These are phyloP conservation scores for Pythium phragmiticola DNA, from an alignment of 352 stramenopile genomes.

Conservation along the genomic window DNA sequence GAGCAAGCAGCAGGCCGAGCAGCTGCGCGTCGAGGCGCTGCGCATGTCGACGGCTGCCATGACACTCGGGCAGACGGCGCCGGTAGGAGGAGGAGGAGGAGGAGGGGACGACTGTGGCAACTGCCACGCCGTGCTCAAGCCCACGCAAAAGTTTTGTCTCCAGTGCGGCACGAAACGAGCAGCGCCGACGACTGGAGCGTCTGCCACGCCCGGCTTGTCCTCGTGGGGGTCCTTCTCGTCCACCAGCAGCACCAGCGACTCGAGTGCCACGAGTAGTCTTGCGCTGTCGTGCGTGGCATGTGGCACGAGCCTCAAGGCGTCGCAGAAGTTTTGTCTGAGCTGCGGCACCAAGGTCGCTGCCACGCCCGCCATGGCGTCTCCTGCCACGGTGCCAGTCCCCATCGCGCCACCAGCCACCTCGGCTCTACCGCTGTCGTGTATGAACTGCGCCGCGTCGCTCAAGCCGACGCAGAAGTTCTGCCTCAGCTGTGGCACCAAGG, in stretches of 20 bases:
- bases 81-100: conserved; percentile 9
- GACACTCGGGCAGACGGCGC: conserved; percentile 9
- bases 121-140: conserved; percentile 51
- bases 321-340: conserved; percentile 78
- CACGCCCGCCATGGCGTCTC: neutral
- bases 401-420: conserved; percentile 11
- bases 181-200: conserved; percentile 6
- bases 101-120: conserved; percentile 18
- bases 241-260: conserved; percentile 21
- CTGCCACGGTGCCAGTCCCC: too few relatives aligned
- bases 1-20: conserved; percentile 60
- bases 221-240: conserved; percentile 6
- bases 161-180: conserved; percentile 53
- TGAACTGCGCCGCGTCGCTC: conserved; percentile 45
- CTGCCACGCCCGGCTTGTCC: conserved; percentile 11
- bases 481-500: conserved; percentile 72
- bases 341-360: conserved; percentile 63
- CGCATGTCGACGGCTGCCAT: conserved; percentile 36
- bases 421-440: conserved; percentile 28
- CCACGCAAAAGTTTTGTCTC: conserved; percentile 79
- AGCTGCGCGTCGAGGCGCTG: conserved; percentile 52
- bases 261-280: conserved; percentile 16
- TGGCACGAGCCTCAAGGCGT: conserved; percentile 45
- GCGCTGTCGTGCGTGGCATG: conserved; percentile 43
- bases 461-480: conserved; percentile 79